A percentile compares a stretch with the other conserved stretches of the same genome.
Conservation (phyloP, 441 rosid species). For the Erodium trifolium region DNA sequence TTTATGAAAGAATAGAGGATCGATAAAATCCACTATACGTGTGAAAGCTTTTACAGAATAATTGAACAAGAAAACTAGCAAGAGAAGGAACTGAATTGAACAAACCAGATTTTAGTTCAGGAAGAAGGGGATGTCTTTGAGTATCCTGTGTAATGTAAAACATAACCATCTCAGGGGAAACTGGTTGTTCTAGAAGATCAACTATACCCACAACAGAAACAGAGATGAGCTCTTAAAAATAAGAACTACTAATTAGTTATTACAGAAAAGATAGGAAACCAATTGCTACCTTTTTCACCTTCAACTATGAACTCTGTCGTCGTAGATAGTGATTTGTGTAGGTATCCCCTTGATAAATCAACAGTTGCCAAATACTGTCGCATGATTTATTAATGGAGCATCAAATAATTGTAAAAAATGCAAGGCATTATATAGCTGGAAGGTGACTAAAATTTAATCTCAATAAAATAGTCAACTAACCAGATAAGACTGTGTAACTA, state of each 20-base stretch:
- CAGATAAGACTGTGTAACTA: neutral
- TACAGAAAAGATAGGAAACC: neutral
- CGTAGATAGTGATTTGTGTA: slow-evolving; percentile 63
- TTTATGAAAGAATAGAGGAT: slow-evolving; percentile 7
- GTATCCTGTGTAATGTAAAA: slow-evolving; percentile 88
- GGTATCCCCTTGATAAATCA: slow-evolving; percentile 69
- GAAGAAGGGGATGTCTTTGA: slow-evolving; percentile 73
- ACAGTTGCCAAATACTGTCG: slow-evolving; percentile 65
- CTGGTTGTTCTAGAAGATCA: slow-evolving; percentile 54
- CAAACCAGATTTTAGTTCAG: slow-evolving; percentile 64
- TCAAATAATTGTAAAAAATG: slow-evolving; percentile 11
- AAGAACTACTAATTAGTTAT: slow-evolving; percentile 1
- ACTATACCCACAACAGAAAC: slow-evolving; percentile 31
- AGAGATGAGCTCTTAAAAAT: slow-evolving; percentile 10
- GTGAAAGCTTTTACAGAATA: neutral
- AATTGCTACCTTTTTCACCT: slow-evolving; percentile 48
- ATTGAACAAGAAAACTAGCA: neutral
- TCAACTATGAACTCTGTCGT: slow-evolving; percentile 67
- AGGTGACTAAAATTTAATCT: neutral
- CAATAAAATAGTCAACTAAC: neutral
- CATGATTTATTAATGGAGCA: slow-evolving; percentile 30
- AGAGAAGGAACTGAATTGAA: neutral
- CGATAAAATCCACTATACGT: neutral
- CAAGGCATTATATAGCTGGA: slow-evolving; percentile 1
- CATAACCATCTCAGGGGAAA: slow-evolving; percentile 68